Evolutionary conservation across 345 rosid genomes (phyloP).

Genomic region (Eucalyptus tenuipes): DNA sequence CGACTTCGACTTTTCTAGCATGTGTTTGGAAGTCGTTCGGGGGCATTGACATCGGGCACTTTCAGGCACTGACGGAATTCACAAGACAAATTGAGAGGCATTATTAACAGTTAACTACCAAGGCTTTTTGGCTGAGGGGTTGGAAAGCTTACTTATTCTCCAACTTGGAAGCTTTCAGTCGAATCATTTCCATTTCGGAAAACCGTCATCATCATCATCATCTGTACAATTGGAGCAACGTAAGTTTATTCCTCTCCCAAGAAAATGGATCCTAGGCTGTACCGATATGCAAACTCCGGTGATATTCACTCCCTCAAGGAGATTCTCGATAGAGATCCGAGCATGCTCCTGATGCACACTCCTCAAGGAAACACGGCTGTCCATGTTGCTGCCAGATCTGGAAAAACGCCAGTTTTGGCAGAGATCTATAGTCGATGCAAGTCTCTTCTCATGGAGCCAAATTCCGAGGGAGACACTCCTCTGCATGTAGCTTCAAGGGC

Average conservation of each 20-base stretch:
- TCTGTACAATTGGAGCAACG: neutral
- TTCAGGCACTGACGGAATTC: neutral
- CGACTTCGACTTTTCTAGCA: neutral
- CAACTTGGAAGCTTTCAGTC: neutral
- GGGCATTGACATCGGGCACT: neutral
- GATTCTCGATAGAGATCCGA: neutral
- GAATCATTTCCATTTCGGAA: neutral
- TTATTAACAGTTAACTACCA: neutral
- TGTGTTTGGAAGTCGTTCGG: neutral
- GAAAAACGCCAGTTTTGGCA: neutral
- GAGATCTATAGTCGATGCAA: neutral
- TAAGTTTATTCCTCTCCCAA: neutral
- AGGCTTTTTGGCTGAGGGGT: neutral
- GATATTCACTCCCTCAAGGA: neutral
- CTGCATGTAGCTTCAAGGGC: neutral
- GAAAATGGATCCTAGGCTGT: neutral
- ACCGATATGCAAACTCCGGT: neutral
- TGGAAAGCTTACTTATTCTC: neutral
- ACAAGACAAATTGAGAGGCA: neutral
- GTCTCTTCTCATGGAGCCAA: neutral
- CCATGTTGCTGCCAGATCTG: neutral
- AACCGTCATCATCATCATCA: neutral
- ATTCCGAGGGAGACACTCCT: neutral
- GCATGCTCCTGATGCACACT: neutral
- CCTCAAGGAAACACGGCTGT: neutral